Evolutionary conservation across 495 filamentous ascomycete species (phyloP), one percentile per base, ranked within the genome.

Genomic region (Tuber borchii): DNA sequence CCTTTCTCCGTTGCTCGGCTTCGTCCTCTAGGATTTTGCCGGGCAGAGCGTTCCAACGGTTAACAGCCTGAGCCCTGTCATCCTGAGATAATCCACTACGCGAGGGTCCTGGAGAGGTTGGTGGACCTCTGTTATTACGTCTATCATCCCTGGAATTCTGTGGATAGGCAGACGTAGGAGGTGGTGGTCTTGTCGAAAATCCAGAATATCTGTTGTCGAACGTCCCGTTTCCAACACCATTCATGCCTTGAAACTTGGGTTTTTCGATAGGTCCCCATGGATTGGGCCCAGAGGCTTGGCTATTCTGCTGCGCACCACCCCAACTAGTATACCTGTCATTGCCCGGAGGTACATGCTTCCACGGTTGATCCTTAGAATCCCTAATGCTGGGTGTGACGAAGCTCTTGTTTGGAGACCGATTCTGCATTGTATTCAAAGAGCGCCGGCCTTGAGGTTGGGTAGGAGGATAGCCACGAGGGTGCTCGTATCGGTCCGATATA

Each of bases 201-300:
- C 73, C 78, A 19, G 73, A 80, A 43, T 80, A 80, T 61, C 73
- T 73, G 42, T 74, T 76, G 17, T 79, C 79, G 77, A 81, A 81
- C 19, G 79, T 81, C 71, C 79, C 78, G 71, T 81, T 81, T 9
- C 79, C 75, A 71, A 81, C 78, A 39, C 73, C 56, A 81, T 81
- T 81, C 26, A 75, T 68, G 20, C 78, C 75, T 12, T 72, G 72
- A 68, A 81, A 81, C n/a, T 75, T 76, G 44, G 80, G 73, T 22
- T 76, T 81, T 71, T 81, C 80, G 42, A 81, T 78, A 68, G 80
- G 73, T n/a, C 79, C 80, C 79, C 79, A 81, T 37, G 80, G 80
- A 72, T 75, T 81, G 17, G 74, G 75, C 34, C 80, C 78, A 72
- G 79, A 61, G 12, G 43, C 22, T n/a, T 71, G 70, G 69, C 51